Evolutionary conservation across 1,284 basidiomycete species (phyloP).

Genomic region (Salmacisia buchloeana): DNA sequence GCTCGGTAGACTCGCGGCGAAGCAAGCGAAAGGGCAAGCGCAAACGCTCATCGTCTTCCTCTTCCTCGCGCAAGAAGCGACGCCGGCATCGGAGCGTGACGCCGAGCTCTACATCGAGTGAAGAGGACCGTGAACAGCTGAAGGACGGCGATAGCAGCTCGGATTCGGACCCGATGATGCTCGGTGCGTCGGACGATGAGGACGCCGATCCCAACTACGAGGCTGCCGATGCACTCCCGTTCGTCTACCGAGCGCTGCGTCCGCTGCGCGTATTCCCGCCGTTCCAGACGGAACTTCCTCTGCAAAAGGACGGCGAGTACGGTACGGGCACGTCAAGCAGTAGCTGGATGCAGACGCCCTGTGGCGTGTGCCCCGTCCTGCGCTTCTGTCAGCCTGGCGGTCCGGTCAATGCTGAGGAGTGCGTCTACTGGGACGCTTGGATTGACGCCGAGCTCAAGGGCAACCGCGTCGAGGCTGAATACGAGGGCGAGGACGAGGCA

Average conservation of each 20-base stretch:
- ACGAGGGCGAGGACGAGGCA: not conserved
- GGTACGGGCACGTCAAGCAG: not conserved
- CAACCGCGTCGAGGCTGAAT: too few species aligned
- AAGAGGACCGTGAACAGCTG: too few species aligned
- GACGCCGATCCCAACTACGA: not conserved
- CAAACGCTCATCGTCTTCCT: not conserved
- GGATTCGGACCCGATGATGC: not conserved
- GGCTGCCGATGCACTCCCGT: conserved; percentile 11
- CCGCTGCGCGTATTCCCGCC: conserved; percentile 18
- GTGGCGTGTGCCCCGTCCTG: conserved; percentile 42
- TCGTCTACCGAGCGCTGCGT: conserved; percentile 36
- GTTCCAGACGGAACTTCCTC: conserved; percentile 1
- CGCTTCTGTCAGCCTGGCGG: conserved; percentile 40
- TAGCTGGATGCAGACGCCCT: conserved; percentile 39
- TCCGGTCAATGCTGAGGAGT: conserved; percentile 38
- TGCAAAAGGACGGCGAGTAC: conserved; percentile 6
- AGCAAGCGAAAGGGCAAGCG: not conserved
- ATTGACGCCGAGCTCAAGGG: conserved; percentile 9
- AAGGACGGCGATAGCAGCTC: not conserved
- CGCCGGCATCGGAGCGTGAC: not conserved
- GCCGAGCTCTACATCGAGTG: not conserved
- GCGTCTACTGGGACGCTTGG: conserved; percentile 35
- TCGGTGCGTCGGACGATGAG: not conserved
- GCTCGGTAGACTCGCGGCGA: not conserved
- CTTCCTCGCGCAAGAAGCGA: not conserved